phyloP scores from a whole-genome alignment of 164 flowering plant species.

The Annona squamosa region DNA sequence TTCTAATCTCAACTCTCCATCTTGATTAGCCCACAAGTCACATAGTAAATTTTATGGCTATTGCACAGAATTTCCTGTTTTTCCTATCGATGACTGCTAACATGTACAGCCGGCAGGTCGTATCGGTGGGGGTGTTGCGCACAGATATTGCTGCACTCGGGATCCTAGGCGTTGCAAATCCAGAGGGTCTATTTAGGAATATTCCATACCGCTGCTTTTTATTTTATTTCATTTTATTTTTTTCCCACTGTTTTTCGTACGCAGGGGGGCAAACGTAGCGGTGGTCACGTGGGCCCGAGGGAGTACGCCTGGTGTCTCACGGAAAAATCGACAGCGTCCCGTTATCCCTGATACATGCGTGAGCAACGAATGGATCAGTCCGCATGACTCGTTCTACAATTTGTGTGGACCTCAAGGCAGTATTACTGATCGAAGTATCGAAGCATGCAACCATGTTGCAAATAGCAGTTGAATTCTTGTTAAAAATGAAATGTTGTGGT shows the following conservation, averaged over 20 bases:
- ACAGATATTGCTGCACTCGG: constrained; percentile 28
- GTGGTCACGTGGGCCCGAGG: background rate
- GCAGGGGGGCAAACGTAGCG: background rate
- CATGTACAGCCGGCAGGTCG: constrained; percentile 6
- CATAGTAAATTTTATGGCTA: background rate
- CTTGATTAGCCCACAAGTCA: background rate
- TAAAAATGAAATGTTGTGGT: too few species aligned
- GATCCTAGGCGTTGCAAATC: constrained; percentile 33
- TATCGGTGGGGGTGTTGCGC: background rate
- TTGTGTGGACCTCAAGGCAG: background rate
- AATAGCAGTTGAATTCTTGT: background rate
- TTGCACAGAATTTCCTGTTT: background rate
- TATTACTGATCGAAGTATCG: background rate
- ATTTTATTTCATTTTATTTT: too few species aligned
- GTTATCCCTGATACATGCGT: background rate
- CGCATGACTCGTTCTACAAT: background rate
- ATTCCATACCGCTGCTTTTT: background rate
- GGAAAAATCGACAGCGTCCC: too few species aligned
- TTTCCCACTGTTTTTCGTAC: too few species aligned
- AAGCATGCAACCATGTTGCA: background rate
- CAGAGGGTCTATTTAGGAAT: constrained; percentile 2
- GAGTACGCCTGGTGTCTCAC: background rate
- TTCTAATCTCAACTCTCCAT: too few species aligned
- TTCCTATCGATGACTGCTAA: background rate
- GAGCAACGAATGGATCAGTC: background rate